Conservation (phyloP, 345 rosid genomes). For the Erucastrum elatum region DNA sequence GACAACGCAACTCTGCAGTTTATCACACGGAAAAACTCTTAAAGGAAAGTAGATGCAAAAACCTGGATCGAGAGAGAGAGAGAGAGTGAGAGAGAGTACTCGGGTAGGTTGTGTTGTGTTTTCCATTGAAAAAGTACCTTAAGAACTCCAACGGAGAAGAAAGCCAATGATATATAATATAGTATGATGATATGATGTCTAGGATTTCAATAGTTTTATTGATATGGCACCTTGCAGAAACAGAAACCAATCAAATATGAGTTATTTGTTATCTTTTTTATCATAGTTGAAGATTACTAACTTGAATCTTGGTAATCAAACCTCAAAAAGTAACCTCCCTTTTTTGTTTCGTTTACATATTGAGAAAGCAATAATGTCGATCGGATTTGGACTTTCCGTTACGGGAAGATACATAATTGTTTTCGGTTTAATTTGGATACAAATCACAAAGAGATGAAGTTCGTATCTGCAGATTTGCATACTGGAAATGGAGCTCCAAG, state of each 20-base stretch:
- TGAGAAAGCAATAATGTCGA: constrained; percentile 18
- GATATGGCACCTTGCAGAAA: background rate
- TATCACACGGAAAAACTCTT: constrained; percentile 1
- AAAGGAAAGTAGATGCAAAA: background rate
- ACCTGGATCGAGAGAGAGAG: background rate
- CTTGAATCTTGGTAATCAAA: constrained; percentile 1
- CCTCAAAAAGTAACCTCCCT: background rate
- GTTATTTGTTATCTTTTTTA: background rate
- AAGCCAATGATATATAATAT: background rate
- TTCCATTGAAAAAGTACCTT: constrained; percentile 9
- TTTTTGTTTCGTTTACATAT: background rate
- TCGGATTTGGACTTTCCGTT: constrained; percentile 18
- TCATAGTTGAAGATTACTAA: background rate
- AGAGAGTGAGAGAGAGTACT: background rate
- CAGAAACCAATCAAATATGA: background rate
- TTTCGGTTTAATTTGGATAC: background rate
- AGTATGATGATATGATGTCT: background rate
- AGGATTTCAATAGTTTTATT: constrained; percentile 4
- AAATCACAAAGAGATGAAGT: background rate
- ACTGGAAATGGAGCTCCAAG: background rate
- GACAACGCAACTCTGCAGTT: constrained; percentile 25
- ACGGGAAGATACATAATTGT: background rate
- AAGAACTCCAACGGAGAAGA: constrained; percentile 5
- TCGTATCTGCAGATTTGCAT: constrained; percentile 17
- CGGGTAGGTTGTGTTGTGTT: constrained; percentile 2